Conservation (phyloP, 2,329 filamentous ascomycete genomes). For the Acarospora socialis region DNA sequence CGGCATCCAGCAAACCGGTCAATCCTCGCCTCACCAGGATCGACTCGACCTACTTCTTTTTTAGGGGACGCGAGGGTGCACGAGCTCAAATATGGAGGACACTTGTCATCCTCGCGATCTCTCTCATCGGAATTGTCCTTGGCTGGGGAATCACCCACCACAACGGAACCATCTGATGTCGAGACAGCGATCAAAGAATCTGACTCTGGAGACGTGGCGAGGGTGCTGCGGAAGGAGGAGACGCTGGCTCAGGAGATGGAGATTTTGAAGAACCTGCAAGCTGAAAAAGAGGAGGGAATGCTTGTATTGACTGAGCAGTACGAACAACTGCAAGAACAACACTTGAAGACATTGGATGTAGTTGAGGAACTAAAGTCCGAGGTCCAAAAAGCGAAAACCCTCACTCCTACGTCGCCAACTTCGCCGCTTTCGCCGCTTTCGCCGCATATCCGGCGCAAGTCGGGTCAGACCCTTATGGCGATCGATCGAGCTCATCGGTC, state of each 20-base stretch:
- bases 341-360: constrained; percentile 67
- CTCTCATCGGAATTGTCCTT: constrained; percentile 90
- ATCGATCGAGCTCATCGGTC: constrained; percentile 86
- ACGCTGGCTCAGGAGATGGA: constrained; percentile 52
- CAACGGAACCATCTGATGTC: constrained; percentile 47
- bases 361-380: constrained; percentile 87
- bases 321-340: constrained; percentile 65
- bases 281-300: constrained; percentile 65
- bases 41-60: constrained; percentile 60
- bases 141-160: constrained; percentile 60
- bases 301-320: constrained; percentile 63
- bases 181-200: constrained; percentile 28
- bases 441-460: constrained; percentile 82
- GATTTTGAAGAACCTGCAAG: constrained; percentile 52
- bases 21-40: constrained; percentile 27
- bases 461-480: constrained; percentile 73
- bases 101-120: constrained; percentile 70
- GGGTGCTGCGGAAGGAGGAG: constrained; percentile 22
- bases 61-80: constrained; percentile 62
- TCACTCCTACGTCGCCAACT: constrained; percentile 28
- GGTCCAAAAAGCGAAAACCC: constrained; percentile 59
- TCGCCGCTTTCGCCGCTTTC: constrained; percentile 49
- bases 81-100: constrained; percentile 52
- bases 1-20: constrained; percentile 41
- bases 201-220: constrained; percentile 10